Evolutionary conservation across 2,329 filamentous ascomycete genomes (phyloP).

Genomic region (Calonectria pteridis): DNA sequence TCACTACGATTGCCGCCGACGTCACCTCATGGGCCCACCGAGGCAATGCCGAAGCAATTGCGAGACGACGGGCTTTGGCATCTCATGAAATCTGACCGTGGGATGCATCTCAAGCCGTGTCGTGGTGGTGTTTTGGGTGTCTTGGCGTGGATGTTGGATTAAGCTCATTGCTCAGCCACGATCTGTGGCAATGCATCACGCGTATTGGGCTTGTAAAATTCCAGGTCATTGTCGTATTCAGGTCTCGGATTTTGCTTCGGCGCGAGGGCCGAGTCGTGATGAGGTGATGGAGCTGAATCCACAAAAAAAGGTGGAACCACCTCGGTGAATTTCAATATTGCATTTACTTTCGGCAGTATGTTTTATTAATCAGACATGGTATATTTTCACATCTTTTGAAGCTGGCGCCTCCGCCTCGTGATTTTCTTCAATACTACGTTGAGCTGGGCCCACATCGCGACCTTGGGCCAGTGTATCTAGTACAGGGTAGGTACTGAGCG

Average conservation of each 20-base stretch:
- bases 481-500: neutral
- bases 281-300: neutral
- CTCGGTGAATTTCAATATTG: neutral
- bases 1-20: neutral
- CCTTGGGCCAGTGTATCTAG: neutral
- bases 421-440: neutral
- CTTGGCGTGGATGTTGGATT: slow-evolving; percentile 6
- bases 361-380: neutral
- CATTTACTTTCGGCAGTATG: neutral
- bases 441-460: neutral
- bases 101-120: neutral
- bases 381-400: neutral
- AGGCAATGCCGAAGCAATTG: neutral
- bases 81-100: neutral
- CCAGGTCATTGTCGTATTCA: neutral
- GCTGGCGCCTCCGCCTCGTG: neutral
- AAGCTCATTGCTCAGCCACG: slow-evolving; percentile 16
- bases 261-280: neutral
- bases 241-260: neutral
- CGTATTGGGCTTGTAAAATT: neutral
- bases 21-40: neutral
- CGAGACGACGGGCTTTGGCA: neutral
- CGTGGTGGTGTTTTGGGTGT: neutral
- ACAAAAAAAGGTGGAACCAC: neutral
- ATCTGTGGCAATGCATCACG: neutral